Percentiles rank a stretch among this genome's conserved stretches.
Evolutionary conservation across 179 eudicot species (phyloP).

Genomic region (Pouteria campechiana): DNA sequence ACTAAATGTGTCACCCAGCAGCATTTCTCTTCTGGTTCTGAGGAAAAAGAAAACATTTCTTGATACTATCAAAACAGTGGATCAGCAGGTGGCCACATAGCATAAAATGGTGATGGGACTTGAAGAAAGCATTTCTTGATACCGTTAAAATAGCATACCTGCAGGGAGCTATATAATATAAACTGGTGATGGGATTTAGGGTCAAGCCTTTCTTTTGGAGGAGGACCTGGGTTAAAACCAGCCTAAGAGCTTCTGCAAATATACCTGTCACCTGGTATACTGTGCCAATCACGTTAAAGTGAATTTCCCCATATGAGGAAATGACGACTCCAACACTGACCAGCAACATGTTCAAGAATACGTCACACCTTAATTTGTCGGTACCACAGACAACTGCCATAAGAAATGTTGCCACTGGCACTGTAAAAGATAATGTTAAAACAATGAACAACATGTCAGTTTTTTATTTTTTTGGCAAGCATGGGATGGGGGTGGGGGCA

Average conservation of each 20-base stretch:
- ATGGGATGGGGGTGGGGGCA: background rate
- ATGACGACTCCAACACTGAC: constrained; percentile 96
- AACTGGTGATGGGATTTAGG: constrained; percentile 92
- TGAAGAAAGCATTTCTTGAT: background rate
- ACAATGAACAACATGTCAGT: constrained; percentile 1
- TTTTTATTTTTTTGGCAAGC: background rate
- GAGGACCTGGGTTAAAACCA: constrained; percentile 95
- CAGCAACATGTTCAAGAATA: constrained; percentile 89
- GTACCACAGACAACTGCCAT: constrained; percentile 98
- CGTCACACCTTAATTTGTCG: constrained; percentile 86
- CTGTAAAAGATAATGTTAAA: constrained; percentile 45
- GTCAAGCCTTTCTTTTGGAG: constrained; percentile 97
- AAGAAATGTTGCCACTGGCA: constrained; percentile 98
- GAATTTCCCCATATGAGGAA: constrained; percentile 96
- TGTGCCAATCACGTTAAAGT: constrained; percentile 90
- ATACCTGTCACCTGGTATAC: constrained; percentile 92
- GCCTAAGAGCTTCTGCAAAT: constrained; percentile 93
- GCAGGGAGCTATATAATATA: constrained; percentile 99
- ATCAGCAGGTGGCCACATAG: no score
- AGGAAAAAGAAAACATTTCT: no score
- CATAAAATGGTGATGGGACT: no score
- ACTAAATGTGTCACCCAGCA: no score
- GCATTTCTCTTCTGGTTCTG: no score
- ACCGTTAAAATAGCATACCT: constrained; percentile 35
- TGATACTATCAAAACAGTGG: no score